These are phyloP conservation scores for Microthlaspi erraticum DNA, from an alignment of 345 rosid genomes.

Conservation along the genomic window DNA sequence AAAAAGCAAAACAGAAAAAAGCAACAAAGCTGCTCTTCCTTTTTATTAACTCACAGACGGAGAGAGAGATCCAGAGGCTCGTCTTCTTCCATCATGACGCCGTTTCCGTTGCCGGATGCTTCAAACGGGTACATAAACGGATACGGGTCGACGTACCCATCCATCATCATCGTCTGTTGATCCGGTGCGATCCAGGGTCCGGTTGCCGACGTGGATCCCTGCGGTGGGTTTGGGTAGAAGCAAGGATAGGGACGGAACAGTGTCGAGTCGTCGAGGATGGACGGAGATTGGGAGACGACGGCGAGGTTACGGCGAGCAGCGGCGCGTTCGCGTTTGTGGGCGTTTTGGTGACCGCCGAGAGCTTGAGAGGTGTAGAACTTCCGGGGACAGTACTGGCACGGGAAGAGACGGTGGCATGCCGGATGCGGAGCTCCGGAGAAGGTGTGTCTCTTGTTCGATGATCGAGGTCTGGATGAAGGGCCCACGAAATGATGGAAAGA, in stretches of 20 bases:
- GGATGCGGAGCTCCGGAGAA: constrained; percentile 32
- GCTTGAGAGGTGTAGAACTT: constrained; percentile 95
- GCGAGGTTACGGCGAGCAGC: constrained; percentile 67
- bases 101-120: not conserved
- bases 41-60: constrained; percentile 27
- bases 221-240: constrained; percentile 19
- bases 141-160: constrained; percentile 29
- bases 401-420: constrained; percentile 56
- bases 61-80: constrained; percentile 45
- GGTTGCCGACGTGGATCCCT: not conserved
- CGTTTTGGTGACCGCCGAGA: constrained; percentile 97
- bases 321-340: constrained; percentile 95
- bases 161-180: constrained; percentile 23
- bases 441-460: constrained; percentile 35
- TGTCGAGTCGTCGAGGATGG: constrained; percentile 30
- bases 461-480: constrained; percentile 35
- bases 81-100: constrained; percentile 38
- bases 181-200: constrained; percentile 11
- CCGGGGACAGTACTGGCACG: constrained; percentile 83
- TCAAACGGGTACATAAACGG: constrained; percentile 34
- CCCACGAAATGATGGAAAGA: constrained; percentile 32
- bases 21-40: not conserved
- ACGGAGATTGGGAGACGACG: constrained; percentile 23
- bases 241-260: constrained; percentile 36
- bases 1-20: constrained; percentile 8